Percentiles rank a stretch among this genome's conserved stretches.
Evolutionary conservation across 257 asterid genomes (phyloP).

Genomic region (Scutellaria barbata): DNA sequence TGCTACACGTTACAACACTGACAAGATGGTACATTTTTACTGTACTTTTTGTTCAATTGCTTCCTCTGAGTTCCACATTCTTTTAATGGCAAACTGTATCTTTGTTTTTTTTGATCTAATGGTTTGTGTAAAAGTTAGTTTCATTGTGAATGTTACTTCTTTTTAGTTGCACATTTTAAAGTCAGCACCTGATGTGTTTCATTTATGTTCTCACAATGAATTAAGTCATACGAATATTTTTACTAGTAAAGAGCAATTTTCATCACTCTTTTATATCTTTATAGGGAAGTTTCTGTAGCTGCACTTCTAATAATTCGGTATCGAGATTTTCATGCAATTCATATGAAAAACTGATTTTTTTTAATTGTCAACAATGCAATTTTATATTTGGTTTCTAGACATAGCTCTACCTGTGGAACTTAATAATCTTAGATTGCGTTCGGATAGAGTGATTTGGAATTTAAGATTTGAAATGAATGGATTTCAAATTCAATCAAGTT

Average conservation of each 20-base stretch:
- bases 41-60: neutral
- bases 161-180: neutral
- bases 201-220: slow-evolving; percentile 20
- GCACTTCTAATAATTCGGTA: neutral
- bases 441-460: no score
- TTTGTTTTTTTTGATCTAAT: slow-evolving; percentile 11
- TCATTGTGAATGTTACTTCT: slow-evolving; percentile 5
- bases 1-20: slow-evolving; percentile 90
- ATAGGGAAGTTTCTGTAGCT: neutral
- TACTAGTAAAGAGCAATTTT: neutral
- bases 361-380: neutral
- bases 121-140: neutral
- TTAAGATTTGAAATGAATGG: no score
- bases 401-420: neutral
- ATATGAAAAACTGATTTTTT: neutral
- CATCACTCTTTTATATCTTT: neutral
- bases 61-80: slow-evolving; percentile 15
- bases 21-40: slow-evolving; percentile 68
- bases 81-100: slow-evolving; percentile 13
- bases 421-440: neutral
- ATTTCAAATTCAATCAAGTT: no score
- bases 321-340: slow-evolving; percentile 2
- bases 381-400: neutral
- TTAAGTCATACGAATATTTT: slow-evolving; percentile 8
- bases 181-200: slow-evolving; percentile 24